Evolutionary conservation across 345 rosid genomes (phyloP), one percentile per base, ranked within the genome.

Genomic region (Heritiera littoralis): DNA sequence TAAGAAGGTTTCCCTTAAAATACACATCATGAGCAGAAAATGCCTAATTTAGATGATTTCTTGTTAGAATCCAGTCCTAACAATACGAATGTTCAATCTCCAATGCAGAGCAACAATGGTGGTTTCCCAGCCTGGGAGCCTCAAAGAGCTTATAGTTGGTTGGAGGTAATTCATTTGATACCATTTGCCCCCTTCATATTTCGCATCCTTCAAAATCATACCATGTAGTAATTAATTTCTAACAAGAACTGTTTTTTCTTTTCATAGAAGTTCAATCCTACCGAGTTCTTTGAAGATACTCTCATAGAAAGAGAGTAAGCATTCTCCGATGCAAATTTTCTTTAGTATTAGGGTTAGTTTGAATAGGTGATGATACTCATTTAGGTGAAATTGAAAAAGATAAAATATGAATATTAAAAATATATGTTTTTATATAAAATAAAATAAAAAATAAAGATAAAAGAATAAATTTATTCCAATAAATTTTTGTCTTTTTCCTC

Each of bases 121-220:
- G 89, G 91, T 14, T 88, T 86, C 66, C 81, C 88, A 1, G 88
- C 87, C 38, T 88, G 89, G 89, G 91, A 88, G 81, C 87, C 88
- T 58, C 87, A 79, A 75, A 80, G 89, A 82, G 87, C 88, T 9
- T 84, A 32, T 78, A 20, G 79, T 40, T 89, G 89, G 90, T 72
- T 89, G 56, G 92, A 89, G 90, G 89, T 86, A 82, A 76, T 20
- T 61, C 63, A 23, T 35, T 17, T 20, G 7, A 45, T 49, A 51
- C 0, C 15, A n/a, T 5, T 0, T 59, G 1, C 43, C 28, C 32
- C 30, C 13, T 43, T 28, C 35, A 23, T 13, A 43, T 78, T 69
- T 5, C 41, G 15, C 15, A 18, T 45, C 9, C 35, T 60, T 28
- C 55, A 23, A 75, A 59, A 23, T 7, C 40, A 32, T 72, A 72